Base-by-base conservation (phyloP, 768 basidiomycete species). In the Psilocybe subaeruginosa region DNA sequence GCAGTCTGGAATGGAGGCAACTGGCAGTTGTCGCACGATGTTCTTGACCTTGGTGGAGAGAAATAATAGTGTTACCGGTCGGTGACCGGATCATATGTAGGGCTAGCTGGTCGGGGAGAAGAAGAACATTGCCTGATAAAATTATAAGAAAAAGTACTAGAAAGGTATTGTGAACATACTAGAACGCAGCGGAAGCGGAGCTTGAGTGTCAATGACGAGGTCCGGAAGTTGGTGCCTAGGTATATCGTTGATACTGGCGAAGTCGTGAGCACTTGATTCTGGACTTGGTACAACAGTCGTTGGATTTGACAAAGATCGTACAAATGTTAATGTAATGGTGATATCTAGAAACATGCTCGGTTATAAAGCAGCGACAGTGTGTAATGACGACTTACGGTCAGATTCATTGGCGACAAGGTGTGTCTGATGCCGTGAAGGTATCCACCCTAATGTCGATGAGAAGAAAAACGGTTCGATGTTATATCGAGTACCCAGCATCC, bases 391-490 rank as follows among this genome's bases (percentile, higher is more conserved):
- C 82, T 50, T 66, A 85, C 84, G 71, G 57, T 80, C 79, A 17
- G 75, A 72, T 52, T 74, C 47, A 1, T 72, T 62, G 1, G 66
- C 68, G 0, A 67, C 37, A 0, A 80, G 59, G 60, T 76, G 76
- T 56, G 85, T 82, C 61, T 83, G 84, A 64, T 84, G 85, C 59
- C 85, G 77, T 12, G 83, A 77, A 9, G 86, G 86, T 65, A 86
- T 87, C 83, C 83, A 84, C 48, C 84, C 83, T 5, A 85, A 68
- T 1, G 85, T 83, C 1, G 85, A 87, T 0, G 85, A 84, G 68
- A 87, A 88, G 67, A 84, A 88, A 69, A 88, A 87, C 0, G 87
- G 87, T 62, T 88, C 87, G 59, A 88, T 75, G 46, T 76, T 75
- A 58, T 83, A 85, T 76, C 70, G 80, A 0, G 79, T 77, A 12